phyloP scores from a whole-genome alignment of 352 stramenopile genomes.

The Phytophthora pini region DNA sequence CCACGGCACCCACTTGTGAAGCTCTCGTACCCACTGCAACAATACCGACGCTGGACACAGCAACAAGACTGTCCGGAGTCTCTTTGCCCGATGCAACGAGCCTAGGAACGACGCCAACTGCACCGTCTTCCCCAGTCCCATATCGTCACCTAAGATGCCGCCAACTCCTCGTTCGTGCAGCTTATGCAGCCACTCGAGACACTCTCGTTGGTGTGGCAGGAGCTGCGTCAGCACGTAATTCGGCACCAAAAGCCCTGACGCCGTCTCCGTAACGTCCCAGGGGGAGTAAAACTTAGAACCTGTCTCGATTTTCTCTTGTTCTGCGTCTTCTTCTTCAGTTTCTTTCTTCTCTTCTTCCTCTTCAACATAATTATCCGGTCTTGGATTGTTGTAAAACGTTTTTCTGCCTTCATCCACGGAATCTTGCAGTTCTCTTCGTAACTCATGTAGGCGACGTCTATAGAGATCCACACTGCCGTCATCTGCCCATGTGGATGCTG shows the following conservation, averaged over 20 bases:
- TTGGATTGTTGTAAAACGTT: slow-evolving; percentile 60
- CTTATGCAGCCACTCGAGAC: slow-evolving; percentile 97
- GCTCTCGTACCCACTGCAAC: slow-evolving; percentile 96
- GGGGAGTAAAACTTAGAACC: slow-evolving; percentile 49
- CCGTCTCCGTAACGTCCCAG: slow-evolving; percentile 58
- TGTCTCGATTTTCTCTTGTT: slow-evolving; percentile 16
- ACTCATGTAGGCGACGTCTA: slow-evolving; percentile 41
- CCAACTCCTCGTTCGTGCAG: slow-evolving; percentile 96
- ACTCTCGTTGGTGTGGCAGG: slow-evolving; percentile 95
- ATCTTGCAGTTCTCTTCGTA: slow-evolving; percentile 35
- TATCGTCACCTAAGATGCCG: slow-evolving; percentile 97
- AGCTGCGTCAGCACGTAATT: slow-evolving; percentile 82
- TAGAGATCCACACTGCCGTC: slow-evolving; percentile 45
- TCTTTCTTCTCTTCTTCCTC: slow-evolving; percentile 14
- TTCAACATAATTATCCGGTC: slow-evolving; percentile 10
- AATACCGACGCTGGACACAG: slow-evolving; percentile 97
- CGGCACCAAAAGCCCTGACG: slow-evolving; percentile 73
- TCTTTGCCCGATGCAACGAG: slow-evolving; percentile 61
- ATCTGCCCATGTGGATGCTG: slow-evolving; percentile 46
- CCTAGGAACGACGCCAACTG: slow-evolving; percentile 90
- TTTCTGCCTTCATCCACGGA: slow-evolving; percentile 29
- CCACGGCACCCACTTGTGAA: slow-evolving; percentile 93
- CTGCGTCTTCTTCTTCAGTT: slow-evolving; percentile 7
- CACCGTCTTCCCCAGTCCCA: slow-evolving; percentile 98
- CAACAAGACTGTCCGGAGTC: slow-evolving; percentile 86